phyloP scores from a whole-genome alignment of 441 rosid species.

The Populus hybrid region DNA sequence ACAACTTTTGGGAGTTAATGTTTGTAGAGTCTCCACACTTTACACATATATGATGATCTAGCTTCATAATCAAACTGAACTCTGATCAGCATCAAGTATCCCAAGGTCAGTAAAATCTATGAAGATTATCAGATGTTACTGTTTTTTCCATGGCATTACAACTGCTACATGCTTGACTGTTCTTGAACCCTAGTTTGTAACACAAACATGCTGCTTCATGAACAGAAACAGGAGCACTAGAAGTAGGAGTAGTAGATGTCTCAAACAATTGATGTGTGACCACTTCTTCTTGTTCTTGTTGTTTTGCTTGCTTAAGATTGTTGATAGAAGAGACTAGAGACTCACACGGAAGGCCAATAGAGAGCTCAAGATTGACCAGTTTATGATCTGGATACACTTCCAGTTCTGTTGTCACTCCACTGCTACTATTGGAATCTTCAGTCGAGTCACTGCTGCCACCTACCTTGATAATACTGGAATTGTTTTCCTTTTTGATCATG shows the following conservation, averaged over 20 bases:
- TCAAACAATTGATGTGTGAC: neutral
- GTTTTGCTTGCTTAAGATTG: neutral
- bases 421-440: conserved; percentile 38
- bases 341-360: conserved; percentile 25
- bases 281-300: neutral
- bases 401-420: conserved; percentile 30
- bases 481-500: neutral
- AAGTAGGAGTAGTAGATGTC: neutral
- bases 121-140: conserved; percentile 4
- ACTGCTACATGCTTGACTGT: conserved; percentile 19
- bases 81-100: neutral
- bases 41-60: neutral
- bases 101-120: conserved; percentile 13
- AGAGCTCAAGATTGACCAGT: conserved; percentile 41
- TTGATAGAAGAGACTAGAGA: neutral
- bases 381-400: conserved; percentile 15
- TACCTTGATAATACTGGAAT: neutral
- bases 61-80: neutral
- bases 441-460: neutral
- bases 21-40: neutral
- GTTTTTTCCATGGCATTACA: conserved; percentile 1
- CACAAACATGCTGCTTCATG: conserved; percentile 22
- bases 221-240: neutral
- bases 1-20: neutral
- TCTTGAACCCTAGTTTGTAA: conserved; percentile 25